Conservation (phyloP, 495 filamentous ascomycete genomes). For the Podospora appendiculata region DNA sequence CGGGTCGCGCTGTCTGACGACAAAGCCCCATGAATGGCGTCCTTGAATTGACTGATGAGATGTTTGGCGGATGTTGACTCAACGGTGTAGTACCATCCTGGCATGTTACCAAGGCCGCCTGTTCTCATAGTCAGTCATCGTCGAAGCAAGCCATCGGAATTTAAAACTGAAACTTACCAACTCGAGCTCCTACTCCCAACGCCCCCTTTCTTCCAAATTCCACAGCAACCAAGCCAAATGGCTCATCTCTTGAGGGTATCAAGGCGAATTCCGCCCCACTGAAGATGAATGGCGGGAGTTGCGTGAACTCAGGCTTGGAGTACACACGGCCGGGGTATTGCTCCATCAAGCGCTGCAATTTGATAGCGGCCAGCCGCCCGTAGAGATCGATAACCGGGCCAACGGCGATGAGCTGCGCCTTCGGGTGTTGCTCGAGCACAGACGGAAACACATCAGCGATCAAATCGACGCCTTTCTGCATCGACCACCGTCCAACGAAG, state of each 20-base stretch:
- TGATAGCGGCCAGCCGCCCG: slow-evolving; percentile 67
- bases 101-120: slow-evolving; percentile 47
- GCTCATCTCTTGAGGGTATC: slow-evolving; percentile 70
- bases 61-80: slow-evolving; percentile 63
- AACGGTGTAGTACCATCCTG: slow-evolving; percentile 61
- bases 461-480: slow-evolving; percentile 70
- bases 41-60: slow-evolving; percentile 64
- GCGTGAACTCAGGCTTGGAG: slow-evolving; percentile 67
- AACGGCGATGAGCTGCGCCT: slow-evolving; percentile 60
- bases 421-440: slow-evolving; percentile 55
- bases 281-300: slow-evolving; percentile 64
- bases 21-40: slow-evolving; percentile 58
- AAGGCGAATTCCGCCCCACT: slow-evolving; percentile 70
- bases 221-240: slow-evolving; percentile 69
- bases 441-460: slow-evolving; percentile 69
- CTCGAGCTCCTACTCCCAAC: slow-evolving; percentile 60
- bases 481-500: slow-evolving; percentile 70
- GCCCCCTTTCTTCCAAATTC: slow-evolving; percentile 76
- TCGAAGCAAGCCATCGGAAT: no score
- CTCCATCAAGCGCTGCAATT: slow-evolving; percentile 63
- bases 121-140: no score
- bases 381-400: slow-evolving; percentile 72
- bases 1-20: slow-evolving; percentile 48
- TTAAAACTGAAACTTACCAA: slow-evolving; percentile 22
- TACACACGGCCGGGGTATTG: slow-evolving; percentile 65